A percentile compares a stretch with the other conserved stretches of the same genome.
These are phyloP conservation scores for Hydnomerulius pinastri DNA, from an alignment of 768 basidiomycete genomes.

Conservation along the genomic window DNA sequence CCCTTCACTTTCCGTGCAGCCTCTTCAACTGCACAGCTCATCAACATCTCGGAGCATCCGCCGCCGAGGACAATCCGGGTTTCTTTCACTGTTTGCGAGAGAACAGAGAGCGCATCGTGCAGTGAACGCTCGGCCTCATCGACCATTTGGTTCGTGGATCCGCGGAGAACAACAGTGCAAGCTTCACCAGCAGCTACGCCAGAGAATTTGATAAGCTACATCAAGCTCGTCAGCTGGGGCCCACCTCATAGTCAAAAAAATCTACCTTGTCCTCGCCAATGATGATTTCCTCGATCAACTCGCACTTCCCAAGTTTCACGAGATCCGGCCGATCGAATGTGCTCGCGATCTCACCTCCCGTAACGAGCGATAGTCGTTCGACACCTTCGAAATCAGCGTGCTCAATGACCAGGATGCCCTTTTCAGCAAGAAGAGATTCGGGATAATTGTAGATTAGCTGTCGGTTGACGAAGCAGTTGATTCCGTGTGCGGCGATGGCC, in stretches of 20 bases:
- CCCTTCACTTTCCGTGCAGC: conserved; percentile 81
- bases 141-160: conserved; percentile 98
- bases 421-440: conserved; percentile 91
- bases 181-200: conserved; percentile 98
- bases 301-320: conserved; percentile 91
- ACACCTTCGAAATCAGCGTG: conserved; percentile 99
- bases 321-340: conserved; percentile 93
- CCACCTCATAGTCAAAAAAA: neutral
- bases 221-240: neutral
- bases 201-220: conserved; percentile 97
- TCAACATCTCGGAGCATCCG: conserved; percentile 97
- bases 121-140: conserved; percentile 98
- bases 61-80: conserved; percentile 93
- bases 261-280: conserved; percentile 97
- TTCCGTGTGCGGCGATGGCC: conserved; percentile 89
- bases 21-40: conserved; percentile 94
- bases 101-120: conserved; percentile 95
- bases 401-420: conserved; percentile 94
- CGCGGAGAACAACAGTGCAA: conserved; percentile 96
- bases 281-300: conserved; percentile 97
- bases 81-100: conserved; percentile 98
- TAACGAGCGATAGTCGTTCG: conserved; percentile 92
- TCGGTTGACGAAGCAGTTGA: conserved; percentile 97
- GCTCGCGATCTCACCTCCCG: conserved; percentile 95
- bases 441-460: conserved; percentile 99